Evolutionary conservation across 495 filamentous ascomycete species (phyloP).

Genomic region (Eremomyces bilateralis): DNA sequence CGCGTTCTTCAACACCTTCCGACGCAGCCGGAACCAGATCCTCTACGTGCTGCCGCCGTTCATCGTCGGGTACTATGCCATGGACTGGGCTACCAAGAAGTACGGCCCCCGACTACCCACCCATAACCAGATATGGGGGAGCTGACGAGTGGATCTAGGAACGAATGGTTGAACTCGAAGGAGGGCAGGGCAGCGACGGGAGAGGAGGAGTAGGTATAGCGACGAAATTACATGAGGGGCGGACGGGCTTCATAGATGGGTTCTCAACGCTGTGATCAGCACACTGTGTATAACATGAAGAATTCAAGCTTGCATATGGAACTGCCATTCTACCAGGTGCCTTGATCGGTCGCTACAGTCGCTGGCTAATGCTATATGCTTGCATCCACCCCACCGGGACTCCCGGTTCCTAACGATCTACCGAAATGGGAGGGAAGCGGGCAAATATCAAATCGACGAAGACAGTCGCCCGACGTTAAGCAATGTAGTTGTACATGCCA

Average conservation of each 20-base stretch:
- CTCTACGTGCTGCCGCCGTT: constrained; percentile 70
- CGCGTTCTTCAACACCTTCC: constrained; percentile 43
- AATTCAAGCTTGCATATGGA: too few relatives aligned
- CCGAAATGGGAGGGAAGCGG: constrained; percentile 25
- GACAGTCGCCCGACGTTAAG: constrained; percentile 29
- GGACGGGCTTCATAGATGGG: too few relatives aligned
- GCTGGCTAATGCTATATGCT: too few relatives aligned
- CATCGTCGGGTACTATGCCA: constrained; percentile 45
- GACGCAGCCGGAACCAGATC: constrained; percentile 40
- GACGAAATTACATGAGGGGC: too few relatives aligned
- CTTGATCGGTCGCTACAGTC: too few relatives aligned
- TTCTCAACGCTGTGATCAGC: too few relatives aligned
- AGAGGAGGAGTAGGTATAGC: constrained; percentile 21
- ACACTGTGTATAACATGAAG: too few relatives aligned
- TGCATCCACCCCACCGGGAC: too few relatives aligned
- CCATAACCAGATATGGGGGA: neutral
- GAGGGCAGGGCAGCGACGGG: constrained; percentile 40
- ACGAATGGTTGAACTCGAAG: constrained; percentile 87
- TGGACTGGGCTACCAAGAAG: constrained; percentile 77
- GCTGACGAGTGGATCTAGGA: constrained; percentile 27
- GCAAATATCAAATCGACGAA: constrained; percentile 14
- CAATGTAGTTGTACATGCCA: constrained; percentile 62
- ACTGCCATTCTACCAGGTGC: too few relatives aligned
- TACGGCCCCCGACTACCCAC: constrained; percentile 21
- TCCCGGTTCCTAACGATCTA: too few relatives aligned